These are phyloP conservation scores for Mortierella sp. DNA, from an alignment of 371 early-diverging fungal genomes.

Conservation along the genomic window DNA sequence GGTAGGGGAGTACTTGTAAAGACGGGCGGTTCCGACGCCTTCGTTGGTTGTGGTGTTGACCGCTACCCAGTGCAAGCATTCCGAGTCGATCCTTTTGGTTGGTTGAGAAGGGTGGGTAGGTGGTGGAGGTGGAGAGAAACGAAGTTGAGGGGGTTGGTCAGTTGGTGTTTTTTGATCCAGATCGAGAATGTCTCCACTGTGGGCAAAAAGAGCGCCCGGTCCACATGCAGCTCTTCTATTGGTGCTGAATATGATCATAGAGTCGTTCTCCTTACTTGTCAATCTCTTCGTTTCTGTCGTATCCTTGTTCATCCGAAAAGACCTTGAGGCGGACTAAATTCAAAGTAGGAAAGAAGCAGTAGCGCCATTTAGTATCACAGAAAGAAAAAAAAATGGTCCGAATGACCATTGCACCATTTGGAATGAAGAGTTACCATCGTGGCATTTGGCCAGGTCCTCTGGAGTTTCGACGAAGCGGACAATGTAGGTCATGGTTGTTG, in stretches of 20 bases:
- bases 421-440: slow-evolving; percentile 28
- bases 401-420: no score
- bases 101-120: neutral
- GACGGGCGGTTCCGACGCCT: slow-evolving; percentile 42
- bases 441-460: slow-evolving; percentile 43
- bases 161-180: no score
- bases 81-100: slow-evolving; percentile 34
- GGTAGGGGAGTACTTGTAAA: slow-evolving; percentile 35
- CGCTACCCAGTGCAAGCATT: slow-evolving; percentile 56
- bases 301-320: slow-evolving; percentile 55
- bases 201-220: neutral
- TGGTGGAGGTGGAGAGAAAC: neutral
- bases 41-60: slow-evolving; percentile 27
- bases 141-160: neutral
- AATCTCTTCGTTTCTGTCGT: slow-evolving; percentile 36
- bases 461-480: slow-evolving; percentile 42
- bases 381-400: neutral
- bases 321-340: slow-evolving; percentile 47
- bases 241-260: neutral
- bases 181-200: no score
- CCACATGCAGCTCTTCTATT: neutral
- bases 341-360: neutral
- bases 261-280: slow-evolving; percentile 40
- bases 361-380: neutral
- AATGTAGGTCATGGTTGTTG: slow-evolving; percentile 25